Evolutionary conservation across 23 red algal species (phyloP), one percentile per base, ranked within the genome.

Genomic region (Gracilariopsis chorda): DNA sequence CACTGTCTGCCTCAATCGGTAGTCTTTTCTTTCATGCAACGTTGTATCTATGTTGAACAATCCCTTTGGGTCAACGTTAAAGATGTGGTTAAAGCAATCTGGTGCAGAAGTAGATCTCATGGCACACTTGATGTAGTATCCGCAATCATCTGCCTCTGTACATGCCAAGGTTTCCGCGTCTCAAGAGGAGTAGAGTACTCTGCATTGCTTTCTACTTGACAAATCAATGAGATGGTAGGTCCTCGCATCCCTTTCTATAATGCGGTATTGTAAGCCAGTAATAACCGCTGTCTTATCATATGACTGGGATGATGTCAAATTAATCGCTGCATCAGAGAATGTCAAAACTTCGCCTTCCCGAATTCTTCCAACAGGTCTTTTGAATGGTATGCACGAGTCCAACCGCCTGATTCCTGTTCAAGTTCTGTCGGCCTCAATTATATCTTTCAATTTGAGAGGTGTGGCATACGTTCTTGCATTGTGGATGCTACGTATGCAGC

Each of bases 271-370:
- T n/a, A n/a, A n/a, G n/a, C n/a, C n/a, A n/a, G n/a, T n/a, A n/a
- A n/a, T n/a, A n/a, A n/a, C n/a, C n/a, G n/a, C n/a, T n/a, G n/a
- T n/a, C n/a, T n/a, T n/a, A n/a, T n/a, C n/a, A 55, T 80, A 80
- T 25, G 25, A 25, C 35, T 80, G 39, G 20, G 75, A 52, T 39
- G 20, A 32, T 55, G 75, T 32, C 16, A 80, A 23, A 57, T 80
- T 80, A 42, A 80, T 52, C 23, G 75, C 75, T 7, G 75, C 75
- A 53, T 80, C 75, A 23, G 75, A 80, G 27, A 69, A 69, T 13
- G 62, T 17, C 12, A 17, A 20, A 14, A 69, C 62, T 55, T 14
- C 49, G n/a, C n/a, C n/a, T n/a, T n/a, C n/a, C n/a, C n/a, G n/a
- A n/a, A n/a, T n/a, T n/a, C n/a, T n/a, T n/a, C n/a, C n/a, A n/a